These are phyloP conservation scores for Aspergillus pseudotamarii DNA, from an alignment of 2,329 filamentous ascomycete genomes.

Conservation along the genomic window DNA sequence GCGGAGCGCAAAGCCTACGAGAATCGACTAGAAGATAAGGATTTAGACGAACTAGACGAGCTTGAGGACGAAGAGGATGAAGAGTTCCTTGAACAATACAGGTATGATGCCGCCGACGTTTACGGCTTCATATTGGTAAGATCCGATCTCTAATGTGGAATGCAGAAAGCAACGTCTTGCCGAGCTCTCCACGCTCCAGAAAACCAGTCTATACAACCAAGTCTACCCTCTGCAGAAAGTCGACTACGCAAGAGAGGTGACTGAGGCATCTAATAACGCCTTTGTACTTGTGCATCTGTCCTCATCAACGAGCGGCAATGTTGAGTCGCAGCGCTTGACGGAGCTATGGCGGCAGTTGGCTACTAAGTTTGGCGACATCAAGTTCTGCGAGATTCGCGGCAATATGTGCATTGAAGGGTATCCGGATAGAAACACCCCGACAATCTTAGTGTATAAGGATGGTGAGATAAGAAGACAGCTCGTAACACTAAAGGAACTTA, in stretches of 20 bases:
- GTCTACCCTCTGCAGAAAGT: slow-evolving; percentile 95
- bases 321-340: slow-evolving; percentile 79
- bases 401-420: slow-evolving; percentile 96
- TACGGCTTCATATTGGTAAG: neutral
- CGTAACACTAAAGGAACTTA: slow-evolving; percentile 81
- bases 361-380: slow-evolving; percentile 84
- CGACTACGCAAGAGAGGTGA: slow-evolving; percentile 88
- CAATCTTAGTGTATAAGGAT: slow-evolving; percentile 87
- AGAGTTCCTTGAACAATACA: slow-evolving; percentile 82
- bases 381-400: slow-evolving; percentile 94
- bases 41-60: slow-evolving; percentile 88
- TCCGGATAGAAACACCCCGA: slow-evolving; percentile 91
- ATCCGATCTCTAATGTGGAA: slow-evolving; percentile 1
- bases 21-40: slow-evolving; percentile 90
- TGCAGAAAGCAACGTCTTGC: slow-evolving; percentile 75
- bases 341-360: slow-evolving; percentile 87
- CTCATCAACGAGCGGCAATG: slow-evolving; percentile 74
- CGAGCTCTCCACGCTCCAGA: slow-evolving; percentile 74
- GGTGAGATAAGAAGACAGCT: slow-evolving; percentile 90
- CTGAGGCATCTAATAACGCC: slow-evolving; percentile 76
- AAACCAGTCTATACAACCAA: slow-evolving; percentile 79
- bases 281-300: slow-evolving; percentile 78
- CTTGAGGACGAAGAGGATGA: slow-evolving; percentile 97
- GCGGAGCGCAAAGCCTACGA: slow-evolving; percentile 83
- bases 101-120: slow-evolving; percentile 45